A percentile compares a stretch with the other conserved stretches of the same genome.
These are phyloP conservation scores for Colletotrichum sp. DNA, from an alignment of 2,329 filamentous ascomycete genomes.

Conservation along the genomic window DNA sequence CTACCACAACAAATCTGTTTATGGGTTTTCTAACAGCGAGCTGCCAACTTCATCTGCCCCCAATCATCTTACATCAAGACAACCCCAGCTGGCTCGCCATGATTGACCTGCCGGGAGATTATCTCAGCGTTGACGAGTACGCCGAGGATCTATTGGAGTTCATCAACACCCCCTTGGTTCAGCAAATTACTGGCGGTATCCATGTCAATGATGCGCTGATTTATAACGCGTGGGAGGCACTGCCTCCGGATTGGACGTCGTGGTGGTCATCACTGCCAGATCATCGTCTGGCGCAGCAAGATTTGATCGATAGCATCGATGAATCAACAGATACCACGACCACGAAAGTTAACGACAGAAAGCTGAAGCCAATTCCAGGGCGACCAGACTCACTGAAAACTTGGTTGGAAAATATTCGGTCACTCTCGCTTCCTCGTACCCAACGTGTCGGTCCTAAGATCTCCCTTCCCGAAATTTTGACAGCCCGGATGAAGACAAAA, in stretches of 20 bases:
- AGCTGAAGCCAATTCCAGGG: not conserved
- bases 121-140: conserved; percentile 3
- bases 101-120: not conserved
- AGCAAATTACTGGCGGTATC: conserved; percentile 36
- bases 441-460: conserved; percentile 22
- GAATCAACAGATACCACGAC: not conserved
- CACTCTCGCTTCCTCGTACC: conserved; percentile 16
- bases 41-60: not conserved
- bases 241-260: conserved; percentile 33
- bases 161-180: conserved; percentile 29
- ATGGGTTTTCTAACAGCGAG: not conserved
- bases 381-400: not conserved
- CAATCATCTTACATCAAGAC: not conserved
- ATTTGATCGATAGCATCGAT: conserved; percentile 32
- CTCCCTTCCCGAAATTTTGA: conserved; percentile 25
- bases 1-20: not conserved
- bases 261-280: conserved; percentile 33
- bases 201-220: conserved; percentile 38
- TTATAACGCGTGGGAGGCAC: conserved; percentile 29
- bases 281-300: conserved; percentile 31
- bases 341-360: not conserved
- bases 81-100: not conserved
- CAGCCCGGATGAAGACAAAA: conserved; percentile 33
- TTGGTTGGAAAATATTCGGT: not conserved
- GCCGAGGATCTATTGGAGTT: conserved; percentile 27